phyloP scores from a whole-genome alignment of 2,329 filamentous ascomycete species.

The Coniochaeta hoffmannii region DNA sequence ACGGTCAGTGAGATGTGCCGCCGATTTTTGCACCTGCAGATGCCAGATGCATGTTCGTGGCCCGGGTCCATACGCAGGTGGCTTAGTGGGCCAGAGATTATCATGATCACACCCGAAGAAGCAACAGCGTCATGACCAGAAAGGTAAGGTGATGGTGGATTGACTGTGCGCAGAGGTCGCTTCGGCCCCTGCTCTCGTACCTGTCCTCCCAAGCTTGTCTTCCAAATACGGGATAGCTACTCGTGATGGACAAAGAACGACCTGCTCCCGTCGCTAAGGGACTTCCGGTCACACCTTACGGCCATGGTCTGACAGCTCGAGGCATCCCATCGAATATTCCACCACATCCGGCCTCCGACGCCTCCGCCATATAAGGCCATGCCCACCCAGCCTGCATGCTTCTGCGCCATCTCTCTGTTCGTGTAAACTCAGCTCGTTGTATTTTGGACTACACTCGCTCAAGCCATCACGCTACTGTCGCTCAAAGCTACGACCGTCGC shows the following conservation, averaged over 20 bases:
- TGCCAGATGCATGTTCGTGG: background rate
- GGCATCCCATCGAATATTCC: constrained; percentile 1
- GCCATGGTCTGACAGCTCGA: background rate
- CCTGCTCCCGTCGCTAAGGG: background rate
- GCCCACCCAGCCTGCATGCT: background rate
- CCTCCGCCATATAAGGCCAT: background rate
- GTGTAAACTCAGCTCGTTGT: background rate
- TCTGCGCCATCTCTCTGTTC: background rate
- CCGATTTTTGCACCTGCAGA: background rate
- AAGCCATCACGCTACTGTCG: background rate
- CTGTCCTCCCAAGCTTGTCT: background rate
- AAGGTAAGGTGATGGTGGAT: background rate
- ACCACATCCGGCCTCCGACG: background rate
- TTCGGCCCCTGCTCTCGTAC: background rate
- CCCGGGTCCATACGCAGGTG: background rate
- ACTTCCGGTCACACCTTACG: background rate
- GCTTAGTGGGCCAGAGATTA: background rate
- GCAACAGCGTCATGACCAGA: background rate
- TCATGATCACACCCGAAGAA: background rate
- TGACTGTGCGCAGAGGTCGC: background rate
- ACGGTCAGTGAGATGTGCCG: background rate
- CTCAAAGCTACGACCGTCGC: background rate
- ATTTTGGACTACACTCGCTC: constrained; percentile 1
- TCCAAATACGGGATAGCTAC: background rate
- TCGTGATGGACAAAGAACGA: background rate